Percentiles rank a stretch among this genome's conserved stretches.
Evolutionary conservation across 768 basidiomycete species (phyloP).

Genomic region (Rhodotorula sphaerocarpa): DNA sequence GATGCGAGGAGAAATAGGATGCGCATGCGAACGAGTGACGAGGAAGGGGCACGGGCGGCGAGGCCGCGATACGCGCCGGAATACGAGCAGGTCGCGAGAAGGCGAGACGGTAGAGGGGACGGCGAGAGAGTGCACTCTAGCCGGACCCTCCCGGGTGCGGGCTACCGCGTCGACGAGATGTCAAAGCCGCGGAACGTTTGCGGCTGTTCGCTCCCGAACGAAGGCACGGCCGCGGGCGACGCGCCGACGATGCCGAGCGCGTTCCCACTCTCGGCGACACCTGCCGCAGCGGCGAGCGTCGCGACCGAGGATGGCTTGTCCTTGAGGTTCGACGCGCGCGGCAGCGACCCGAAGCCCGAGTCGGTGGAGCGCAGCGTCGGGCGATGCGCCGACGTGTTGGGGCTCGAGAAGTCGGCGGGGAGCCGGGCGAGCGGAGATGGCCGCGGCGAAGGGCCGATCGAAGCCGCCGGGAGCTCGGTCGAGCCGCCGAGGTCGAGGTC

Average conservation of each 20-base stretch:
- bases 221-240: neutral
- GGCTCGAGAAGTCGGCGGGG: neutral
- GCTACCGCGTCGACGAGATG: neutral
- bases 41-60: neutral
- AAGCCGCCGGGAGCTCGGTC: conserved; percentile 7
- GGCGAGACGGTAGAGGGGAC: neutral
- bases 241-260: neutral
- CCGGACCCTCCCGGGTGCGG: neutral
- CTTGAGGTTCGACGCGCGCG: neutral
- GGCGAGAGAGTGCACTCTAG: too few relatives aligned
- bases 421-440: conserved; percentile 12
- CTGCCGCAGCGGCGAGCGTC: neutral
- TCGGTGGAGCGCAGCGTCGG: conserved; percentile 15
- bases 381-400: conserved; percentile 1
- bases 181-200: neutral
- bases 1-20: neutral
- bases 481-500: conserved; percentile 33
- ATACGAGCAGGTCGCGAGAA: too few relatives aligned
- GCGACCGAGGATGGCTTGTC: neutral
- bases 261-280: neutral
- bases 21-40: neutral
- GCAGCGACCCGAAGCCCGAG: conserved; percentile 12
- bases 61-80: too few relatives aligned
- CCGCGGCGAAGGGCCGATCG: conserved; percentile 8
- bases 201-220: neutral